Evolutionary conservation across 306 rosid species (phyloP), one percentile per base, ranked within the genome.

Genomic region (Cucumis melo): DNA sequence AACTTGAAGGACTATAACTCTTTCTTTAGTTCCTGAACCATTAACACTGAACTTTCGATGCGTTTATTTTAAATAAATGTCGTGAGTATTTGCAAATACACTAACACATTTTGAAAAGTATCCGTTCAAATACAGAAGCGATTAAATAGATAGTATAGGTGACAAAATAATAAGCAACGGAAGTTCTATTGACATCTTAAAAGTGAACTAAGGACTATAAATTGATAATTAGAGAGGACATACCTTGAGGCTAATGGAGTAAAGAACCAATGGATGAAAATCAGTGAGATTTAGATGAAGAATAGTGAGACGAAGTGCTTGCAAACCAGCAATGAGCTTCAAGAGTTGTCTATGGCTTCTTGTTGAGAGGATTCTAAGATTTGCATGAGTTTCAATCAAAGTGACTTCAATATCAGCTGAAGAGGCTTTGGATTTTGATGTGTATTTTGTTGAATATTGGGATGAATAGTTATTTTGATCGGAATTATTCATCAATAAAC

Each of bases 361-460:
- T 58, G 82, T 81, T 0, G 90, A 85, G 23, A 91, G 85, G 24
- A 93, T 90, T 84, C 93, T 82, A 54, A 93, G 89, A 79, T 82
- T 93, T 75, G 97, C 97, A 78, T 93, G 97, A 29, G 91, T 93
- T 80, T 93, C 98, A 38, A 90, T 91, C 83, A 93, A 78, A 19
- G 97, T 91, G 10, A 93, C 97, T 84, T 93, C 98, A 80, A 93
- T 89, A 29, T 93, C 97, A 58, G 97, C 98, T 21, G 86, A 83
- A 61, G 91, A 85, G 63, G 90, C 94, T 36, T 85, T 81, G 24
- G 76, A 78, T 63, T 89, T 86, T 12, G 92, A 83, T 62, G 91
- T 82, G 77, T 78, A 86, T 59, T 87, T 88, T 83, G 85, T 89
- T 27, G 92, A 87, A 77, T 66, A 74, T 75, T 86, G 93, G 53